Evolutionary conservation across 305 asterid genomes (phyloP).

Genomic region (Fraxinus dipetala): DNA sequence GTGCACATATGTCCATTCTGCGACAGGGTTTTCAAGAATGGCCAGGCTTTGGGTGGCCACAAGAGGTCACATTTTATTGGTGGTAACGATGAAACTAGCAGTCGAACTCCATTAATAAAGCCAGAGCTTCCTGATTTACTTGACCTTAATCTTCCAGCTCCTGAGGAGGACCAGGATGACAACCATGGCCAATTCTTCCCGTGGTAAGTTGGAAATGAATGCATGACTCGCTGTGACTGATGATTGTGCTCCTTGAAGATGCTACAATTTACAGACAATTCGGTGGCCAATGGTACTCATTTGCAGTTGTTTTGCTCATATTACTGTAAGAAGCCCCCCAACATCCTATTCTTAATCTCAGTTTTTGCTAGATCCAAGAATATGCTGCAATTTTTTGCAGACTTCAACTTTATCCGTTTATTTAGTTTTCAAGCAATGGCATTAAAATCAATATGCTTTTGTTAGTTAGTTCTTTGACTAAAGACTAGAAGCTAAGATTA

Average conservation of each 20-base stretch:
- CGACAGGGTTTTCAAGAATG: slow-evolving; percentile 68
- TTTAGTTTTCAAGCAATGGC: slow-evolving; percentile 31
- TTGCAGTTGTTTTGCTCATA: slow-evolving; percentile 22
- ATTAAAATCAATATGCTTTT: slow-evolving; percentile 16
- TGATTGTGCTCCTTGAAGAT: slow-evolving; percentile 16
- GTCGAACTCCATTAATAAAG: slow-evolving; percentile 30
- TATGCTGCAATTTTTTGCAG: slow-evolving; percentile 21
- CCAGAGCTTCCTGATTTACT: slow-evolving; percentile 38
- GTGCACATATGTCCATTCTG: slow-evolving; percentile 77
- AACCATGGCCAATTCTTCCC: slow-evolving; percentile 21
- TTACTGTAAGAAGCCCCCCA: slow-evolving; percentile 19
- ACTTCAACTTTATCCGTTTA: slow-evolving; percentile 20
- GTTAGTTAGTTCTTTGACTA: slow-evolving; percentile 26
- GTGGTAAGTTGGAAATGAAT: slow-evolving; percentile 25
- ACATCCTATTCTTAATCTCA: slow-evolving; percentile 21
- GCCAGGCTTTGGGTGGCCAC: slow-evolving; percentile 93
- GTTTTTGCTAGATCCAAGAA: slow-evolving; percentile 28
- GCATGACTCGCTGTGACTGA: not conserved
- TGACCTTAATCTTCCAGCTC: slow-evolving; percentile 77
- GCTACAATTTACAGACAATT: slow-evolving; percentile 25
- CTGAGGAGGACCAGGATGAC: slow-evolving; percentile 51
- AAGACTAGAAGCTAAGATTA: slow-evolving; percentile 24
- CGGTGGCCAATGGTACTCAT: slow-evolving; percentile 17
- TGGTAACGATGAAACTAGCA: slow-evolving; percentile 32
- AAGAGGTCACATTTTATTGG: slow-evolving; percentile 81